Evolutionary conservation across 768 basidiomycete species (phyloP), one percentile per base, ranked within the genome.

Genomic region (Termitomyces sp.): DNA sequence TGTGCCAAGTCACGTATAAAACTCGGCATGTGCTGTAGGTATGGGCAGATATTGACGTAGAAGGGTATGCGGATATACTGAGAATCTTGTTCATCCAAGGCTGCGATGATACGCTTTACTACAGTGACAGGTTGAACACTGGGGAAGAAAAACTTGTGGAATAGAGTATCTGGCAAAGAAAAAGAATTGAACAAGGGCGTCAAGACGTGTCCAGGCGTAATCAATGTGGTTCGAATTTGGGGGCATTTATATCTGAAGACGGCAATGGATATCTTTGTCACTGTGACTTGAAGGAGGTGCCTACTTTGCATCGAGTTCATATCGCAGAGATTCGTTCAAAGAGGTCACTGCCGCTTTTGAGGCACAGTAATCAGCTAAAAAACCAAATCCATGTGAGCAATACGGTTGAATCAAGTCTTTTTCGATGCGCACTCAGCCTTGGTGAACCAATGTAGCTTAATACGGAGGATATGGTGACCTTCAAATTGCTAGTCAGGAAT

Each of bases 341-440:
- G 83, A 82, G 16, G 91, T 76, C 22, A 90, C 68, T n/a, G 95
- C 95, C 12, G 94, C 91, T 75, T 99, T 99, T 26, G 93, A 93
- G 9, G 94, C 93, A 69, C 81, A 82, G 70, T 99, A 98, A 73
- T 96, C 93, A 66, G 87, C 91, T 93, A 58, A 24, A 30, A n/a
- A 44, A 16, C 5, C 30, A 27, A n/a, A 32, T 39, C 22, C 0
- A 18, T 18, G 22, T 49, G 30, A 45, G 30, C 8, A 20, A 36
- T n/a, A 48, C 26, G 16, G 42, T 47, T 14, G 32, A 39, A 37
- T 30, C 2, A 32, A 32, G 14, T 34, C 24, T 9, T 10, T 53
- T 32, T 2, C 20, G 32, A 24, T 40, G 76, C 86, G 69, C 70
- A 93, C 89, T 82, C 86, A 89, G 85, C 71, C 85, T 89, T 39